Evolutionary conservation across 2,329 filamentous ascomycete genomes (phyloP).

Genomic region (Stagonosporopsis cucurbitacearum): DNA sequence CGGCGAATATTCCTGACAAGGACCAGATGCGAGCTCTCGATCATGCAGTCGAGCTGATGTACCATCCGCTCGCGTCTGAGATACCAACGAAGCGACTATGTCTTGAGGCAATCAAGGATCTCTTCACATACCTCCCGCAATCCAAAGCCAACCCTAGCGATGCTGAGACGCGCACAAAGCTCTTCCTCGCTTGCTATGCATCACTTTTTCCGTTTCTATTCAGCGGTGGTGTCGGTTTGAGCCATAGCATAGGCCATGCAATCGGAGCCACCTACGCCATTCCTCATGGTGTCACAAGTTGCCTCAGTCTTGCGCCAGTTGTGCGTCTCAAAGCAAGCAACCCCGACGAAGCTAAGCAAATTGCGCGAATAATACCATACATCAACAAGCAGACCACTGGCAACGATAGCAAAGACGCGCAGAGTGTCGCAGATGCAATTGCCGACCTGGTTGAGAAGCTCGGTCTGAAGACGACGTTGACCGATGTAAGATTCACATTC

Average conservation of each 20-base stretch:
- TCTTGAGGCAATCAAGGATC: conserved; percentile 55
- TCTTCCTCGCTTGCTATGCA: conserved; percentile 61
- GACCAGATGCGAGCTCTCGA: conserved; percentile 58
- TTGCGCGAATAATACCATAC: conserved; percentile 55
- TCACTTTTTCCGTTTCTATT: conserved; percentile 58
- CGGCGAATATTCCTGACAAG: conserved; percentile 11
- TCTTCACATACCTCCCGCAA: conserved; percentile 60
- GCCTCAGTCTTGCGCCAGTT: conserved; percentile 60
- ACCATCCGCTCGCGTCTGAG: conserved; percentile 61
- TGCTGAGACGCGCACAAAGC: conserved; percentile 57
- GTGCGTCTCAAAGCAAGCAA: conserved; percentile 60
- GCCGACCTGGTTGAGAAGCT: conserved; percentile 53
- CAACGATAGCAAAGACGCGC: conserved; percentile 53
- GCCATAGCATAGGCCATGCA: conserved; percentile 58
- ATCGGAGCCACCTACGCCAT: conserved; percentile 63
- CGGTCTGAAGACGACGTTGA: conserved; percentile 49
- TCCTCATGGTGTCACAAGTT: conserved; percentile 63
- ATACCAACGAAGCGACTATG: conserved; percentile 56
- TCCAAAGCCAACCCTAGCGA: conserved; percentile 56
- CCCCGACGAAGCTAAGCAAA: conserved; percentile 55
- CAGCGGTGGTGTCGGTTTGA: conserved; percentile 58
- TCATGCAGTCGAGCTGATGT: conserved; percentile 62
- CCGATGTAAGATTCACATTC: conserved; percentile 35
- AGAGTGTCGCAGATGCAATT: conserved; percentile 55
- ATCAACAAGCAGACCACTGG: conserved; percentile 53